Base-by-base conservation (phyloP, 2,329 filamentous ascomycete species). In the Colletotrichum godetiae region DNA sequence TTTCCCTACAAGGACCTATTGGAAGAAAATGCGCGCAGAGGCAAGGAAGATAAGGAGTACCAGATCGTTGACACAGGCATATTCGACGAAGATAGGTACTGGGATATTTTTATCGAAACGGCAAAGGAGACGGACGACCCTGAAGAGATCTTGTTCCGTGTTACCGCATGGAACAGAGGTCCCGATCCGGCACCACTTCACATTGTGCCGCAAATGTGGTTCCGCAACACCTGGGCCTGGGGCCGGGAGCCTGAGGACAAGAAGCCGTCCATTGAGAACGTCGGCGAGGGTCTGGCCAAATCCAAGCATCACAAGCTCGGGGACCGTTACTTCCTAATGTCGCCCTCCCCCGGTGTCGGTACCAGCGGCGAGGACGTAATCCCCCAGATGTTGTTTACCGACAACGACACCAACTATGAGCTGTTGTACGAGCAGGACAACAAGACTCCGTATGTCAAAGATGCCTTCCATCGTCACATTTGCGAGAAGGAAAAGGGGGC, bases 141-240 rank as follows among this genome's bases (percentile, higher is more conserved):
- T 27, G 95, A 98, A 33, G 95, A 98, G 84, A 87, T 98, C 13
- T 87, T 97, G 35, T 98, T 98, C 86, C 94, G 97, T 79, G 93
- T 98, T 57, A 98, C 96, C 12, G 96, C 95, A 57, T 98, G 97
- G 93, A 98, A 98, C 81, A 91, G 97, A 78, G 96, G 97, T 19
- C 94, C 95, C 7, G 94, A 98, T 66, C 91, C 94, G 15, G 96
- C 97, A 15, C 95, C 95, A 27, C 86, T 98, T 67, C 97, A 98
- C 83, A 98, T 98, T 79, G 87, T 98, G 56, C 96, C 96, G 10
- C 97, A 98, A 74, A 91, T 98, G 65, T 98, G 95, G 95, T 98
- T 98, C 86, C 92, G 96, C 76, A 98, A 98, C 82, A 98, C 95
- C 3, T 98, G 97, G 97, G 91, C 93, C 52, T 98, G 96, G 96